These are phyloP conservation scores for Tricholomella constricta DNA, from an alignment of 768 basidiomycete species.

Conservation along the genomic window DNA sequence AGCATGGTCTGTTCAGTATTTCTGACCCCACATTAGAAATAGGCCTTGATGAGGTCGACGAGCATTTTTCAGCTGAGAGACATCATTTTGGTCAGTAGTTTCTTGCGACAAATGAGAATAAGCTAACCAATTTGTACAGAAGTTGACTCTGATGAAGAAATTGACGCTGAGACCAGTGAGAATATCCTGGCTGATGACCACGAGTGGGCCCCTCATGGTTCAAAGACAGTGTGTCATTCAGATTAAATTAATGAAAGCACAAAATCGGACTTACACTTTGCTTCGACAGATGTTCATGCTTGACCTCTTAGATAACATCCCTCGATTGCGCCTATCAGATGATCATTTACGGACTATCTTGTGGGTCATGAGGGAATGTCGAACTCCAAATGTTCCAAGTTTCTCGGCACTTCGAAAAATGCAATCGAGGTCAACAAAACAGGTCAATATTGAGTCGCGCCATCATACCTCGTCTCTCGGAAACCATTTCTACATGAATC, in stretches of 20 bases:
- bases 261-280: neutral
- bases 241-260: neutral
- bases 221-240: neutral
- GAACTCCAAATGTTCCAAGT: neutral
- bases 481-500: neutral
- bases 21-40: no score
- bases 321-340: neutral
- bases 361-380: neutral
- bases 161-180: neutral
- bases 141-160: neutral
- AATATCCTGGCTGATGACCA: neutral
- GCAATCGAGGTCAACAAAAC: neutral
- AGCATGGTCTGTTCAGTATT: no score
- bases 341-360: neutral
- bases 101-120: no score
- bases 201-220: neutral
- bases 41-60: no score
- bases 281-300: slow-evolving; percentile 2
- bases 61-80: no score
- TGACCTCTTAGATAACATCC: neutral
- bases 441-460: neutral
- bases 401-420: neutral
- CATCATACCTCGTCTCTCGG: neutral
- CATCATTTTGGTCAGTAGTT: no score
- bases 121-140: neutral